Conservation (phyloP, 2,329 filamentous ascomycete genomes). For the Tolypocladium album region DNA sequence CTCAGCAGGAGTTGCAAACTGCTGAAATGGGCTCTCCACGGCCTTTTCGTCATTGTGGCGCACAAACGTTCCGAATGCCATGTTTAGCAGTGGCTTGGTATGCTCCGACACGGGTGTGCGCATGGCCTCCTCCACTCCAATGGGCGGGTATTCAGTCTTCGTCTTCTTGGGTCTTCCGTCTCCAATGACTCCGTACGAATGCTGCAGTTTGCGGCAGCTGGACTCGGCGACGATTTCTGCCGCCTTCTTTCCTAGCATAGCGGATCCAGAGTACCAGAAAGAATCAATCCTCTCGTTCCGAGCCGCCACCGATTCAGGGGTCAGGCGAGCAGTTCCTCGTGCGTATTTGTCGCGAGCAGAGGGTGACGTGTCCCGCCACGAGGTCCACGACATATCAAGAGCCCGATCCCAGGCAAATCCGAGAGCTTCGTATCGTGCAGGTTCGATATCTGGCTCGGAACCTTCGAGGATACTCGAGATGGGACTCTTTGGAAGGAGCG, state of each 20-base stretch:
- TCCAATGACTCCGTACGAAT: conserved; percentile 25
- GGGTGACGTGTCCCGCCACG: neutral
- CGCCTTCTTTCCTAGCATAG: conserved; percentile 19
- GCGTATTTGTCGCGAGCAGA: neutral
- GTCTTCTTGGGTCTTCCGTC: conserved; percentile 20
- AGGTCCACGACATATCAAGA: neutral
- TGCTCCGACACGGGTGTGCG: conserved; percentile 25
- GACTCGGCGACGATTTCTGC: conserved; percentile 19
- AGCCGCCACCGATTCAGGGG: neutral
- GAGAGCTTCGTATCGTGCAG: neutral
- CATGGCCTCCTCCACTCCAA: conserved; percentile 27
- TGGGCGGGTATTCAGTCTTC: conserved; percentile 13
- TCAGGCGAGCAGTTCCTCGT: neutral
- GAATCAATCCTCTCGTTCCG: conserved; percentile 19
- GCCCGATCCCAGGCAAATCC: neutral
- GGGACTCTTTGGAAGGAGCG: neutral
- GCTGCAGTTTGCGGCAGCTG: conserved; percentile 14
- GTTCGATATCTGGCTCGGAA: neutral
- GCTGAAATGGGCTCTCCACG: neutral
- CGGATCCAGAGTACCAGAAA: conserved; percentile 22
- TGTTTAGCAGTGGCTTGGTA: conserved; percentile 28
- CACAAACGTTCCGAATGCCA: conserved; percentile 24
- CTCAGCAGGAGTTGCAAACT: neutral
- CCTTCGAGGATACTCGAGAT: neutral
- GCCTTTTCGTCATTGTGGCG: neutral